A percentile compares a stretch with the other conserved stretches of the same genome.
phyloP scores from a whole-genome alignment of 805 yeast genomes.

The Candida ovalis region DNA sequence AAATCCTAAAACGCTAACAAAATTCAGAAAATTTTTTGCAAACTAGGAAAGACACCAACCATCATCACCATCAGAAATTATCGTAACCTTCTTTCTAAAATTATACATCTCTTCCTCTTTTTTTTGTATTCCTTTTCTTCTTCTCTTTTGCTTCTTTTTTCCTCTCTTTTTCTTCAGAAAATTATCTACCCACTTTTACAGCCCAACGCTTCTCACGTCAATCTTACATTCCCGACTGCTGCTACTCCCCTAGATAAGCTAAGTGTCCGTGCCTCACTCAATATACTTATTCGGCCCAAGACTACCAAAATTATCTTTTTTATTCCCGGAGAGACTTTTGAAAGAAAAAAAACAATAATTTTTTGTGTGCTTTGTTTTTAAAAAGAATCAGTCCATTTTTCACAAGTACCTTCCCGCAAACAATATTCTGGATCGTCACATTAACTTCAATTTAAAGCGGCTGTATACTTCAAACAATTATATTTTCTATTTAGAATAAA shows the following conservation, averaged over 20 bases:
- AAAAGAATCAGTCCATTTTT: slow-evolving; percentile 1
- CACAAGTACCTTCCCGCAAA: neutral
- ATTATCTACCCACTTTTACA: too few relatives aligned
- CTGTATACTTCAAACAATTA: neutral
- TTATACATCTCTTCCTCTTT: neutral
- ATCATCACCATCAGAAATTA: neutral
- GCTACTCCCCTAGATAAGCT: neutral
- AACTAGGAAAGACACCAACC: neutral
- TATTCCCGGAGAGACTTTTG: neutral
- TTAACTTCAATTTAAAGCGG: neutral
- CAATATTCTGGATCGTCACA: neutral
- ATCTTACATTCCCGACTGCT: neutral
- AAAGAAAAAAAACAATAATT: neutral
- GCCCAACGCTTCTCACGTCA: neutral
- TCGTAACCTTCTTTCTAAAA: neutral
- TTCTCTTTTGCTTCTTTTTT: neutral
- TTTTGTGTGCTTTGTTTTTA: neutral
- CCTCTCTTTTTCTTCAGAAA: neutral
- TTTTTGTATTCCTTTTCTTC: neutral
- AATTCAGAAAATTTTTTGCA: neutral
- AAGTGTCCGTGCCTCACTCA: neutral
- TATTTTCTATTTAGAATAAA: too few relatives aligned
- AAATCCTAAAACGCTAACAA: neutral
- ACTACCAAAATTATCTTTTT: neutral
- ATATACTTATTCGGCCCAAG: neutral